Evolutionary conservation across 352 stramenopile genomes (phyloP).

Genomic region (Pythium phragmiticola): DNA sequence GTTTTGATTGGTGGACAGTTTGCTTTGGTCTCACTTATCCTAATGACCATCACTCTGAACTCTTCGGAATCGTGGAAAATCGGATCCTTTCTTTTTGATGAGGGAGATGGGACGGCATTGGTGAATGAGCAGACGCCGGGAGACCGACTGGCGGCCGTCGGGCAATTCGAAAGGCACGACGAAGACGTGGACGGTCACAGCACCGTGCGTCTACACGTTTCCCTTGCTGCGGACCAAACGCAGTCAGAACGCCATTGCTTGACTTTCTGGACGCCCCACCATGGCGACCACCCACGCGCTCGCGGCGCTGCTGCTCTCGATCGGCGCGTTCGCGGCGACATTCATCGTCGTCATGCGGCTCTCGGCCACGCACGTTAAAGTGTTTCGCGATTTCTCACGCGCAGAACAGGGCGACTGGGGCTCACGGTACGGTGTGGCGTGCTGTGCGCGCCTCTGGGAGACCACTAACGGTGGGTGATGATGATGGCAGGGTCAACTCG

Average conservation of each 20-base stretch:
- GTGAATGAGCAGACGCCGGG: neutral
- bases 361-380: constrained; percentile 51
- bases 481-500: constrained; percentile 60
- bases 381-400: constrained; percentile 70
- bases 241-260: neutral
- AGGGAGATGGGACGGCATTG: constrained; percentile 10
- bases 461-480: neutral
- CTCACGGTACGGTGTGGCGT: constrained; percentile 47
- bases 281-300: constrained; percentile 32
- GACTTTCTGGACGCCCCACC: neutral
- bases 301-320: constrained; percentile 49
- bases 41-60: constrained; percentile 13
- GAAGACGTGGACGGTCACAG: neutral
- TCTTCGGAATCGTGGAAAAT: neutral
- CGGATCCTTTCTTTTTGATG: constrained; percentile 7
- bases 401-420: constrained; percentile 78
- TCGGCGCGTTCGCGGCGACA: constrained; percentile 54
- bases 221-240: too few species aligned
- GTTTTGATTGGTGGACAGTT: constrained; percentile 4
- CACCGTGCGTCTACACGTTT: neutral
- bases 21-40: neutral
- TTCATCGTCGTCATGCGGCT: constrained; percentile 53
- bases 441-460: neutral
- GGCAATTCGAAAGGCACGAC: neutral
- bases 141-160: neutral